These are phyloP conservation scores for Xanthoconium purpureum DNA, from an alignment of 768 basidiomycete genomes.

Conservation along the genomic window DNA sequence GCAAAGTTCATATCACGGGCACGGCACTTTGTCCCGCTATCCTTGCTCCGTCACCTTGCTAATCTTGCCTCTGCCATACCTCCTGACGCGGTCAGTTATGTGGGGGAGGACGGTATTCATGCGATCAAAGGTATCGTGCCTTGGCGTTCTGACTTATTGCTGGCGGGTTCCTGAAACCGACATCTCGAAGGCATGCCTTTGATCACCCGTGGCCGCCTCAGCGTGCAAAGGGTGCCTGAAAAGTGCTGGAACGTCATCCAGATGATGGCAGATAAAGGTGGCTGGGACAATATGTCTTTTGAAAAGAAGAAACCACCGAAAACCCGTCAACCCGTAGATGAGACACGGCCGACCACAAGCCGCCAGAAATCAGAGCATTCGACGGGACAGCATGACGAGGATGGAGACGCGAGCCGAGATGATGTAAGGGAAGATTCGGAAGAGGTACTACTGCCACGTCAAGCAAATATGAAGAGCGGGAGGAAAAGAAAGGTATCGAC, in stretches of 20 bases:
- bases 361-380: neutral
- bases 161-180: slow-evolving; percentile 4
- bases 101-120: slow-evolving; percentile 56
- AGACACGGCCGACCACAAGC: neutral
- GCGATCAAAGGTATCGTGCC: slow-evolving; percentile 58
- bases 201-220: slow-evolving; percentile 76
- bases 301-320: slow-evolving; percentile 34
- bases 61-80: slow-evolving; percentile 34
- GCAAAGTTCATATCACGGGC: slow-evolving; percentile 64
- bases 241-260: slow-evolving; percentile 63
- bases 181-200: slow-evolving; percentile 65
- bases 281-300: slow-evolving; percentile 62
- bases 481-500: slow-evolving; percentile 25
- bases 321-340: neutral
- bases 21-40: slow-evolving; percentile 71
- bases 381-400: neutral
- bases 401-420: slow-evolving; percentile 1
- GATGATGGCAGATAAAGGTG: slow-evolving; percentile 65
- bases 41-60: slow-evolving; percentile 67
- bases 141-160: neutral
- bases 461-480: neutral
- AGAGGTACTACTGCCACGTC: neutral
- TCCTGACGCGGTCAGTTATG: slow-evolving; percentile 61
- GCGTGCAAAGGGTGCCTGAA: slow-evolving; percentile 77
- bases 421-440: neutral